These are phyloP conservation scores for Lepidium didymum DNA, from an alignment of 345 rosid genomes.

Conservation along the genomic window DNA sequence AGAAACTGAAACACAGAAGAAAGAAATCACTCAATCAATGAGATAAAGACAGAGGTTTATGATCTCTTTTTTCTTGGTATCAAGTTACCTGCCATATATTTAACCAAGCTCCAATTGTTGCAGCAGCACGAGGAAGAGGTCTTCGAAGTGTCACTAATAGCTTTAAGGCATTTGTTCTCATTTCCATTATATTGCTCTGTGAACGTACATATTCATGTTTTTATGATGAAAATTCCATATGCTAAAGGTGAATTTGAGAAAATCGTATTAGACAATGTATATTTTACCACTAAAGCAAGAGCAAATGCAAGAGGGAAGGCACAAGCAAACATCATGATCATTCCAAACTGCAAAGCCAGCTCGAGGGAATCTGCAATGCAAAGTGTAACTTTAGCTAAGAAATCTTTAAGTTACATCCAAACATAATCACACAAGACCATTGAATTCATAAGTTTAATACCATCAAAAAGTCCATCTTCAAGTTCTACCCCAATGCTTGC, in stretches of 20 bases:
- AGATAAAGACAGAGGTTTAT: not conserved
- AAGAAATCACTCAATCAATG: not conserved
- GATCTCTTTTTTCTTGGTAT: not conserved
- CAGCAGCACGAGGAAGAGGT: conserved; percentile 80
- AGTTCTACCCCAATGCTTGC: conserved; percentile 80
- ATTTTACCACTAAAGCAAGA: conserved; percentile 57
- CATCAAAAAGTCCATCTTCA: conserved; percentile 94
- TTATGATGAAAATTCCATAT: not conserved
- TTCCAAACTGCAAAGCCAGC: conserved; percentile 88
- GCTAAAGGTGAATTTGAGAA: not conserved
- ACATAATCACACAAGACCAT: not conserved
- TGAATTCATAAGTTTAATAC: conserved; percentile 33
- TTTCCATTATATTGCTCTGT: conserved; percentile 74
- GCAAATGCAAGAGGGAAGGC: conserved; percentile 87
- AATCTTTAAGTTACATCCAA: not conserved
- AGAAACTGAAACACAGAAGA: conserved; percentile 47
- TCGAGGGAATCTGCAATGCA: conserved; percentile 62
- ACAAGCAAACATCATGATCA: conserved; percentile 98
- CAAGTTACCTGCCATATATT: conserved; percentile 80
- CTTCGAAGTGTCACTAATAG: conserved; percentile 61
- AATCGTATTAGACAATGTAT: not conserved
- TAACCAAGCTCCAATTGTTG: conserved; percentile 88
- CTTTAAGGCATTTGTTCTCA: conserved; percentile 86
- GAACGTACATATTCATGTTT: not conserved
- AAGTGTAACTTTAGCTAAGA: not conserved